Base-by-base conservation (phyloP, 2,329 filamentous ascomycete species). In the Fusarium goolgardi region DNA sequence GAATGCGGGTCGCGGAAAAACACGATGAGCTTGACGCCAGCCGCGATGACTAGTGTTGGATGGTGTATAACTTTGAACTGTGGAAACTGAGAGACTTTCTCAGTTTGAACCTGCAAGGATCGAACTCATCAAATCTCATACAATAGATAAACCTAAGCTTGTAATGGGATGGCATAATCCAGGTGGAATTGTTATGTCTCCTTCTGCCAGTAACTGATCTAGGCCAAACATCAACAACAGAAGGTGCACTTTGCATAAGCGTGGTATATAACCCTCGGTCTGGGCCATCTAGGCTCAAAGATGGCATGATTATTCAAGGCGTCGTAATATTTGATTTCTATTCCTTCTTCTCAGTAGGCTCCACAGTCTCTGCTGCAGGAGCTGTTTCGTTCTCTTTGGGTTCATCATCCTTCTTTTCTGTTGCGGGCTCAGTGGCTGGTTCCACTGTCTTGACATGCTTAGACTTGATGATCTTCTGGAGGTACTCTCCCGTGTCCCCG, bases 401-500 rank as follows among this genome's bases (percentile, higher is more conserved):
- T 44, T 66, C 60, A 13, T 59, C 55, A 11, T 67, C 57, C 13
- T 70, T 56, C 32, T 58, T 62, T 47, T 70, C 61, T 18, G 63
- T 58, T 5, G 41, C 13, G 15, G 57, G 43, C 13, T 71, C 67
- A 25, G 51, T 64, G 46, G 41, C 45, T 21, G 52, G 52, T 41
- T 57, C 65, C 49, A 67, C 68, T 56, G 37, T 63, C 51, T 70
- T 63, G 63, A 68, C 77, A 29, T 81, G 78, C 77, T 92, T 94
- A 15, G 83, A 81, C 59, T 86, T 86, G 55, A 91, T 83, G 40
- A 93, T 85, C 21, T 86, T 85, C 15, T 89, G 79, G 7, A 97
- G 83, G 65, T 89, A 85, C 35, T 90, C 86, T 31, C 91, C 92
- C 4, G 92, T 83, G 69, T 94, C 90, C 12, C 86, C 90, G 61